Conservation (phyloP, 257 asterid genomes). For the Solanum ossicruentum region DNA sequence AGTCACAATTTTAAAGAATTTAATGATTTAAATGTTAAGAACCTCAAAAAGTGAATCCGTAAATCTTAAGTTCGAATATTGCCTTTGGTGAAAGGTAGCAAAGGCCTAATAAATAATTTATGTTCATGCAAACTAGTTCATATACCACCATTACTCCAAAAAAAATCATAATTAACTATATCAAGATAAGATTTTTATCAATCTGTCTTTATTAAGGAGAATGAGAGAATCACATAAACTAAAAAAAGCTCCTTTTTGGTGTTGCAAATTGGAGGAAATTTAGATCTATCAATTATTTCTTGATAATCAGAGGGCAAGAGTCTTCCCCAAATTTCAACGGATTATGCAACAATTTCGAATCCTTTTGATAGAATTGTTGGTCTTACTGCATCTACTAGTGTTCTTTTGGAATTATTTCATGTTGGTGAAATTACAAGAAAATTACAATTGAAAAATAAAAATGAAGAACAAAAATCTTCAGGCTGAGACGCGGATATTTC, state of each 20-base stretch:
- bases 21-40: too few species aligned
- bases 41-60: neutral
- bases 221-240: slow-evolving; percentile 6
- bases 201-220: slow-evolving; percentile 12
- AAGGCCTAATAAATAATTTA: neutral
- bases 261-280: slow-evolving; percentile 1
- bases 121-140: neutral
- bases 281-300: slow-evolving; percentile 2
- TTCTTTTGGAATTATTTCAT: slow-evolving; percentile 1
- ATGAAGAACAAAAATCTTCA: too few species aligned
- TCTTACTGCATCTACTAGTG: slow-evolving; percentile 27
- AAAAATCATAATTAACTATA: neutral
- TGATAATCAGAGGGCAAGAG: slow-evolving; percentile 13
- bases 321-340: neutral
- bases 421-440: slow-evolving; percentile 1
- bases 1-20: too few species aligned
- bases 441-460: too few species aligned
- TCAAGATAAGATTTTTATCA: neutral
- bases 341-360: neutral
- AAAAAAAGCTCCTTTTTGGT: slow-evolving; percentile 23
- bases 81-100: neutral
- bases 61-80: neutral
- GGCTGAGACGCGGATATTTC: too few species aligned
- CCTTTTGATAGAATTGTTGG: slow-evolving; percentile 11
- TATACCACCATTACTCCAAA: neutral